Conservation (phyloP, 129 eudicot genomes). For the Arctium lappa region DNA sequence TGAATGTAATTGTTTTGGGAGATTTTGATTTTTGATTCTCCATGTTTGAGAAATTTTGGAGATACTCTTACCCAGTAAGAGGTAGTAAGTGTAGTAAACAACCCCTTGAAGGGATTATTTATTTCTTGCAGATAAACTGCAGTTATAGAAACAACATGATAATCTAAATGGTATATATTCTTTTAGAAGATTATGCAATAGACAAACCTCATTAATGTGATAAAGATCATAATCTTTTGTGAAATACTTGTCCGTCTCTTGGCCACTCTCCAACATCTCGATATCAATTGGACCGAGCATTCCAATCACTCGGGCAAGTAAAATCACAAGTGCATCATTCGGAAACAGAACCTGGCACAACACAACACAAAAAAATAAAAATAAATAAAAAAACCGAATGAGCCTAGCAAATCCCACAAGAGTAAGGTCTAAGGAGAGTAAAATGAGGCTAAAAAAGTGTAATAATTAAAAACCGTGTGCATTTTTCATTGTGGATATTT, state of each 20-base stretch:
- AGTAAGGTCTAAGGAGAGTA: not conserved
- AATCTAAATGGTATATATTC: not conserved
- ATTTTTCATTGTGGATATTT: too few species aligned
- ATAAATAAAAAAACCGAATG: not conserved
- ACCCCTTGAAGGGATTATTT: too few species aligned
- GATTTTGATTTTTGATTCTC: too few species aligned
- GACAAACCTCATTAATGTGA: conserved; percentile 63
- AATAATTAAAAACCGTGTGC: too few species aligned
- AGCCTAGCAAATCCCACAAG: not conserved
- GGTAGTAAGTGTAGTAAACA: not conserved
- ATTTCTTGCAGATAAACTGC: not conserved
- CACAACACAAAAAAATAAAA: not conserved
- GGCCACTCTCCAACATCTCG: conserved; percentile 76
- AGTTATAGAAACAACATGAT: not conserved
- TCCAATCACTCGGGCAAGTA: conserved; percentile 83
- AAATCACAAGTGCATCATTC: conserved; percentile 64
- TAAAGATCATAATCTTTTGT: conserved; percentile 75
- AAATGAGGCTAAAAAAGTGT: not conserved
- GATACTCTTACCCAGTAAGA: not conserved
- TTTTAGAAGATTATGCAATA: conserved; percentile 12
- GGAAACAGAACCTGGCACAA: conserved; percentile 79
- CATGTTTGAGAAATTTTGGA: not conserved
- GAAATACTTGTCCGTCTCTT: conserved; percentile 82
- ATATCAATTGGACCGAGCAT: conserved; percentile 85
- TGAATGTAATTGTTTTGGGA: too few species aligned